These are phyloP conservation scores for Talaromyces amestolkiae DNA, from an alignment of 2,329 filamentous ascomycete genomes.

Conservation along the genomic window DNA sequence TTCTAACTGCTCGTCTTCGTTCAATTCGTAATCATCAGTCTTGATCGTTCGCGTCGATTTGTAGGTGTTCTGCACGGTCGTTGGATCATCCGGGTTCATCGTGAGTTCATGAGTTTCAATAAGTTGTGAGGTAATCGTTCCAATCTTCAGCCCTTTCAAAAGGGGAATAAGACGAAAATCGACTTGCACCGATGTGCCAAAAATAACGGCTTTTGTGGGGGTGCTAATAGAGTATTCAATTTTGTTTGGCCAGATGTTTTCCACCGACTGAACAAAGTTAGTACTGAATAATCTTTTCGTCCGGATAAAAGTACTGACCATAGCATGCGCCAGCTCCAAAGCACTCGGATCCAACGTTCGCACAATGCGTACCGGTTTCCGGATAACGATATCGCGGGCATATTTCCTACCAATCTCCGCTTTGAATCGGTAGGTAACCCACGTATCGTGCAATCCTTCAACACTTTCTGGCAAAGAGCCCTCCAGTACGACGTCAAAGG, in stretches of 20 bases:
- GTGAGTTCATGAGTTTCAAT: constrained; percentile 73
- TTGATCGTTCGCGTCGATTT: constrained; percentile 65
- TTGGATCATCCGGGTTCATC: constrained; percentile 48
- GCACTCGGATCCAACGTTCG: constrained; percentile 73
- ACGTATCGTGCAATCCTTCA: constrained; percentile 81
- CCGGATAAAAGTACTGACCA: constrained; percentile 53
- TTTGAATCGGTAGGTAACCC: constrained; percentile 86
- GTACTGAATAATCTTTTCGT: neutral
- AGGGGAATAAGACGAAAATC: constrained; percentile 86
- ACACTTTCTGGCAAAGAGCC: constrained; percentile 76
- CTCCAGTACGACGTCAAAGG: constrained; percentile 71
- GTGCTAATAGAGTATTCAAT: constrained; percentile 92
- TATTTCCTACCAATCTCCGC: constrained; percentile 89
- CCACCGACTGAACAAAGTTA: constrained; percentile 59
- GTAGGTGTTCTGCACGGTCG: constrained; percentile 47
- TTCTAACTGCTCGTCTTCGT: constrained; percentile 60
- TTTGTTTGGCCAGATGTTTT: constrained; percentile 98
- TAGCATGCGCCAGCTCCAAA: constrained; percentile 76
- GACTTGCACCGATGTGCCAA: constrained; percentile 80
- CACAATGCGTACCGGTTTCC: constrained; percentile 75
- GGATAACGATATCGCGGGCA: constrained; percentile 77
- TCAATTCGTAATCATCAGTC: constrained; percentile 67
- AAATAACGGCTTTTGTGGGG: constrained; percentile 89
- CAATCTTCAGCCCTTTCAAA: constrained; percentile 81
- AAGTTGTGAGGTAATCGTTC: constrained; percentile 76